phyloP scores from a whole-genome alignment of 768 basidiomycete genomes.

The Auricularia cornea region DNA sequence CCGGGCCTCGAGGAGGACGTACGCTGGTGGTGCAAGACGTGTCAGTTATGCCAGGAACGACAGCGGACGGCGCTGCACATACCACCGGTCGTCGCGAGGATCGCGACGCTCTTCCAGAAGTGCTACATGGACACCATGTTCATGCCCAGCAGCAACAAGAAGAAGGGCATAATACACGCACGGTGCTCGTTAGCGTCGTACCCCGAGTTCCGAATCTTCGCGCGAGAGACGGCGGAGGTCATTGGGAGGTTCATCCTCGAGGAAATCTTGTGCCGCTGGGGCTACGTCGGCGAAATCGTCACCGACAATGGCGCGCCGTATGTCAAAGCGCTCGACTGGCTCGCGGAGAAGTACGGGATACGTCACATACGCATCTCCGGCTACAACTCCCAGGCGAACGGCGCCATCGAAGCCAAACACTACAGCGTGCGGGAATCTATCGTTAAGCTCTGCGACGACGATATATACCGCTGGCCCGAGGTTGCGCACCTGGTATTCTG shows the following conservation, averaged over 20 bases:
- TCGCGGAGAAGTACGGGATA: slow-evolving; percentile 1
- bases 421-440: slow-evolving; percentile 2
- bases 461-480: background rate
- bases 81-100: slow-evolving; percentile 16
- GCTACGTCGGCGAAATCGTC: slow-evolving; percentile 9
- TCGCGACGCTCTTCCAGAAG: slow-evolving; percentile 17
- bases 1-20: slow-evolving; percentile 20
- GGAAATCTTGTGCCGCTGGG: slow-evolving; percentile 33
- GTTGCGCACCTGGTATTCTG: slow-evolving; percentile 1
- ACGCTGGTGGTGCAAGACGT: slow-evolving; percentile 24
- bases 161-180: slow-evolving; percentile 27
- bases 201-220: too few species aligned
- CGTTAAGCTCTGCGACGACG: slow-evolving; percentile 1
- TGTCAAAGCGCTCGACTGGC: background rate
- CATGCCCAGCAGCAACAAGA: slow-evolving; percentile 18
- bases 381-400: slow-evolving; percentile 8
- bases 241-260: slow-evolving; percentile 28
- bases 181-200: slow-evolving; percentile 12
- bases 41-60: slow-evolving; percentile 24
- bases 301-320: slow-evolving; percentile 3
- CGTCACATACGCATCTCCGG: slow-evolving; percentile 1
- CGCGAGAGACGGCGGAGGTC: slow-evolving; percentile 14
- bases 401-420: slow-evolving; percentile 3
- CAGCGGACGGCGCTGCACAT: slow-evolving; percentile 13
- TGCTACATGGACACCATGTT: slow-evolving; percentile 8